Base-by-base conservation (phyloP, 306 rosid genomes). In the Medicago arabica region DNA sequence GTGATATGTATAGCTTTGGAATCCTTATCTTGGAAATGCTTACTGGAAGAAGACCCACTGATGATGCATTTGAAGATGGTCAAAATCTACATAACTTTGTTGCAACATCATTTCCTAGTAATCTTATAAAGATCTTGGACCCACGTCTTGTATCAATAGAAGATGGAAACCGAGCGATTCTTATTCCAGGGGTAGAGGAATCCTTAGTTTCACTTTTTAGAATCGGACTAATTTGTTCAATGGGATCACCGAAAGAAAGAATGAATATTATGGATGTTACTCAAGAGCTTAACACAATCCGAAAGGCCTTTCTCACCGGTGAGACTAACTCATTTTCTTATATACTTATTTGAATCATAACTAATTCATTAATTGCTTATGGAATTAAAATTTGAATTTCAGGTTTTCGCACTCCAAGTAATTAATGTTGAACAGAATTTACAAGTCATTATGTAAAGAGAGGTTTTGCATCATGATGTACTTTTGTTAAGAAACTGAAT, bases 1-100 rank as follows among this genome's bases (percentile, higher is more conserved):
- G 61, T 19, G 61, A 55, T 15, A 55, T 55, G 14, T 55, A 55
- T 57, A 57, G 62, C 8, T 57, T 57, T 57, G 62, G 62, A 57
- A 57, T 57, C 36, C 7, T 57, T 11, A 19, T 57, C 7, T 19
- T 57, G 31, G 62, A 57, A 57, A 19, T 57, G 62, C 36, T 57
- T 57, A 57, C 15, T 0, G 62, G 36, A 10, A 57, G 62, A 57
- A 57, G 62, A 57, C 62, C 62, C 7, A 57, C 36, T 0, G 31
- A 57, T 21, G n/a, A 10, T 11, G 15, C 7, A 1, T 57, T 57
- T 21, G 62, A 57, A 57, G 36, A 57, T 21, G 62, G 62, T 5
- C 62, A 57, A 57, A 57, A 57, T 57, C 62, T 57, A 7, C 62
- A 57, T 10, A 21, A 57, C 15, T 9, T 57, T 57, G 62, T 57